phyloP scores from a whole-genome alignment of 2,329 filamentous ascomycete species.

The Ophiostoma sp. region DNA sequence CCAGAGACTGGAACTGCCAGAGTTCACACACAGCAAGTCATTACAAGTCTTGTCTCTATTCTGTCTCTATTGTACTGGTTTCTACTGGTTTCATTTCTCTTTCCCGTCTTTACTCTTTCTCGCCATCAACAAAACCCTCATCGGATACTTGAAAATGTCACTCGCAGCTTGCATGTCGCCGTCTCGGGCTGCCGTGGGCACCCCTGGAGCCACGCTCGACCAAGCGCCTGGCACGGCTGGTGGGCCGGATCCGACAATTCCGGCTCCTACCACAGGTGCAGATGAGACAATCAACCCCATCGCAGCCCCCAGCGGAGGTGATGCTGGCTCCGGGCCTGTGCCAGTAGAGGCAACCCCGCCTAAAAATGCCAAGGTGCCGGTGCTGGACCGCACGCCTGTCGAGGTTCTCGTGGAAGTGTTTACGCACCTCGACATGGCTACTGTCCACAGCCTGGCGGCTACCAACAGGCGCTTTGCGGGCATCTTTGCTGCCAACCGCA shows the following conservation, averaged over 20 bases:
- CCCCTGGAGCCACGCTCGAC: neutral
- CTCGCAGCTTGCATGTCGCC: neutral
- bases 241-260: neutral
- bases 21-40: too few relatives aligned
- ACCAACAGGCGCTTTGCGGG: slow-evolving; percentile 36
- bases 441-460: slow-evolving; percentile 38
- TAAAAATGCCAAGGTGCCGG: slow-evolving; percentile 17
- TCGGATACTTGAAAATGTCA: neutral
- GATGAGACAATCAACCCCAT: neutral
- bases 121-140: neutral
- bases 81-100: neutral
- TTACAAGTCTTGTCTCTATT: too few relatives aligned
- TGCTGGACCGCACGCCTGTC: slow-evolving; percentile 34
- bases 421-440: slow-evolving; percentile 39
- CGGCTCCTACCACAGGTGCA: neutral
- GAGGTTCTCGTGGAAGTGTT: slow-evolving; percentile 48
- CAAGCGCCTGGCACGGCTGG: neutral
- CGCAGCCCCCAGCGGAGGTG: neutral
- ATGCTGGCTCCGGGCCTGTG: too few relatives aligned
- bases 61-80: too few relatives aligned
- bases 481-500: slow-evolving; percentile 40
- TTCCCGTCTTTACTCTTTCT: neutral
- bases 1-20: too few relatives aligned
- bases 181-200: neutral
- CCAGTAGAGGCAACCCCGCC: neutral